These are phyloP conservation scores for Yamadazyma friedrichii DNA, from an alignment of 1,139 yeast species.

Conservation along the genomic window DNA sequence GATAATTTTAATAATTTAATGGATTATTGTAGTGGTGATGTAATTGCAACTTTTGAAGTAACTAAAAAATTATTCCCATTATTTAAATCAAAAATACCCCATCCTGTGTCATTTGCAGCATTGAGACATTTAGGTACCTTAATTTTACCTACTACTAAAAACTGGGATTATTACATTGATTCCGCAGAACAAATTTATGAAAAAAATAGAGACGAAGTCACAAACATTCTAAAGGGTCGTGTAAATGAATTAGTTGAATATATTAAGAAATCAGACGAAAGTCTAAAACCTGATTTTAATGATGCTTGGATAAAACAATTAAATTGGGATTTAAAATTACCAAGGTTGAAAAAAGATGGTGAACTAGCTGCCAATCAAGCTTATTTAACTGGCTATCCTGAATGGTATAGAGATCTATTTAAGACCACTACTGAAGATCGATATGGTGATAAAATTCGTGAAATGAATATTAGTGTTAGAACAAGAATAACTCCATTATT, in stretches of 20 bases:
- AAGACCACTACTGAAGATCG: slow-evolving; percentile 36
- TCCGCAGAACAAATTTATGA: slow-evolving; percentile 69
- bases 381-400: slow-evolving; percentile 86
- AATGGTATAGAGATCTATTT: slow-evolving; percentile 84
- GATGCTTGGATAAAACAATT: slow-evolving; percentile 93
- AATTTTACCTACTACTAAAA: slow-evolving; percentile 71
- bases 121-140: slow-evolving; percentile 73
- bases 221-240: slow-evolving; percentile 54
- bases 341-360: slow-evolving; percentile 67
- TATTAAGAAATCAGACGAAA: slow-evolving; percentile 27
- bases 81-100: slow-evolving; percentile 72
- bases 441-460: slow-evolving; percentile 24
- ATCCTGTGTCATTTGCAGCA: slow-evolving; percentile 94
- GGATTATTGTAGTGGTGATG: slow-evolving; percentile 86
- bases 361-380: slow-evolving; percentile 73
- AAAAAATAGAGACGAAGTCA: slow-evolving; percentile 55
- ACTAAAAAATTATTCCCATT: slow-evolving; percentile 67
- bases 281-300: slow-evolving; percentile 27
- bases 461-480: slow-evolving; percentile 64
- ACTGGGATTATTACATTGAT: slow-evolving; percentile 74
- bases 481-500: slow-evolving; percentile 77
- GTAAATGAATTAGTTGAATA: slow-evolving; percentile 57
- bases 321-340: slow-evolving; percentile 76
- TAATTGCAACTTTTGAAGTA: slow-evolving; percentile 69
- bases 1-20: slow-evolving; percentile 60